Conservation (phyloP, 2,329 filamentous ascomycete species). For the Colletotrichum tofieldiae region DNA sequence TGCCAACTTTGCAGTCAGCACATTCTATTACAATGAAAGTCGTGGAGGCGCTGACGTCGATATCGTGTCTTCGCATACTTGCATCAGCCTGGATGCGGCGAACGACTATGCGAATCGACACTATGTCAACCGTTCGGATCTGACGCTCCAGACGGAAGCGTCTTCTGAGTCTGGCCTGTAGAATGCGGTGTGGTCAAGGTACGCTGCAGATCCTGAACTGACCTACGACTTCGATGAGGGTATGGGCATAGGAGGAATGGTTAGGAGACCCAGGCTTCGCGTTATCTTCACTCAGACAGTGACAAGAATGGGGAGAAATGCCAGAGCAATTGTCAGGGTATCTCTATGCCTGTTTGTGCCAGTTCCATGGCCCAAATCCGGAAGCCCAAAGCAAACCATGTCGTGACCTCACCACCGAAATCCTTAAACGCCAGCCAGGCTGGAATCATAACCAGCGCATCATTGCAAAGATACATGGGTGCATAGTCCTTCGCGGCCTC, state of each 20-base stretch:
- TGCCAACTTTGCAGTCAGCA: too few relatives aligned
- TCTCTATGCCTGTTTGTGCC: slow-evolving; percentile 42
- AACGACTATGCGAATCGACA: too few relatives aligned
- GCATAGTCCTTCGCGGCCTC: not conserved
- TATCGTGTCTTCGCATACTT: too few relatives aligned
- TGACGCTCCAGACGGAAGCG: not conserved
- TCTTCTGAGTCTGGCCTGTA: not conserved
- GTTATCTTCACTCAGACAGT: not conserved
- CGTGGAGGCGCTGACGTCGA: too few relatives aligned
- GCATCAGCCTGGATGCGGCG: too few relatives aligned
- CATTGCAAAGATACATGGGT: slow-evolving; percentile 15
- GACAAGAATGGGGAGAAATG: slow-evolving; percentile 19
- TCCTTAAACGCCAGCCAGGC: slow-evolving; percentile 35
- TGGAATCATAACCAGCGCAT: slow-evolving; percentile 28
- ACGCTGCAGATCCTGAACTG: too few relatives aligned
- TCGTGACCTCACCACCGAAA: slow-evolving; percentile 32
- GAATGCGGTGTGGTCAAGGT: not conserved
- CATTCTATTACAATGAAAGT: too few relatives aligned
- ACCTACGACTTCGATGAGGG: too few relatives aligned
- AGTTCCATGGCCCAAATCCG: slow-evolving; percentile 22
- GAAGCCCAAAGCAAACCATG: slow-evolving; percentile 35
- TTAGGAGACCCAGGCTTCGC: too few relatives aligned
- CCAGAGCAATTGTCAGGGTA: slow-evolving; percentile 43
- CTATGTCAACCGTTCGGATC: too few relatives aligned
- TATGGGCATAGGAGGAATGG: too few relatives aligned